These are phyloP conservation scores for Coffea humblotiana DNA, from an alignment of 305 asterid genomes.

Conservation along the genomic window DNA sequence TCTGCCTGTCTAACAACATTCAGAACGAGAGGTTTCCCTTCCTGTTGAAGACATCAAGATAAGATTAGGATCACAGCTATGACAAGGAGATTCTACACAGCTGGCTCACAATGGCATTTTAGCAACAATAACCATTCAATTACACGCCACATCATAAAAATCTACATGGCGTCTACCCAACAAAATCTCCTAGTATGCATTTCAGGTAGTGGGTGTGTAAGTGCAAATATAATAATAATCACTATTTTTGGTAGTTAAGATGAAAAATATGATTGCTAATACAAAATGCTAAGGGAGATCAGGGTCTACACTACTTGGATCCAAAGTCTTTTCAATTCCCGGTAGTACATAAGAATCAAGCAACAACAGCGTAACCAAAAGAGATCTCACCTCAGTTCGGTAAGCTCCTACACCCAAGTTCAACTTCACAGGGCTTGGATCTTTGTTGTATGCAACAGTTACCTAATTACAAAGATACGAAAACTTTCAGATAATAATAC, in stretches of 20 bases:
- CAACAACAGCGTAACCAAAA: not conserved
- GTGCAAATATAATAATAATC: not conserved
- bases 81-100: not conserved
- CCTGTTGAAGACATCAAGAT: conserved; percentile 41
- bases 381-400: conserved; percentile 75
- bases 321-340: no score
- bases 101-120: not conserved
- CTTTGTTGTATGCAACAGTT: conserved; percentile 90
- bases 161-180: not conserved
- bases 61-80: not conserved
- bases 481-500: not conserved
- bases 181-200: not conserved
- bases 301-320: not conserved
- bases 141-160: not conserved
- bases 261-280: not conserved
- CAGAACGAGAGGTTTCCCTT: conserved; percentile 95
- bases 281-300: not conserved
- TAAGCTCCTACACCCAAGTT: conserved; percentile 98
- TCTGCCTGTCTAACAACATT: conserved; percentile 93
- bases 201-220: not conserved
- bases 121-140: not conserved
- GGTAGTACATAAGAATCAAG: not conserved
- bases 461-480: conserved; percentile 44
- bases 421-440: conserved; percentile 79
- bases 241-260: not conserved